A percentile compares a stretch with the other conserved stretches of the same genome.
Conservation (phyloP, 768 basidiomycete species). For the Boletus sensibilis region DNA sequence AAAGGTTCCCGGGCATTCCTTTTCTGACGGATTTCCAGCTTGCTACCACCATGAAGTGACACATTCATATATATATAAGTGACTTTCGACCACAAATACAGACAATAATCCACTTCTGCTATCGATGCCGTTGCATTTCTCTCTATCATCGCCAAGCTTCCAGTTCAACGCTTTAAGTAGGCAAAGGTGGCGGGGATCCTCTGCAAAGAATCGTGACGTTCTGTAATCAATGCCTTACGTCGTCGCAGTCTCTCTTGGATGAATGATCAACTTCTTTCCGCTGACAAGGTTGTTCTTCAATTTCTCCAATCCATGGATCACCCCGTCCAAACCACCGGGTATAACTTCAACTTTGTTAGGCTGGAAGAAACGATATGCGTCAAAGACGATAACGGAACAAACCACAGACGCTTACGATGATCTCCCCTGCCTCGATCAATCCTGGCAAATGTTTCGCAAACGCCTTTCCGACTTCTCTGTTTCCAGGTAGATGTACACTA, state of each 20-base stretch:
- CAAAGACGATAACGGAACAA: not conserved
- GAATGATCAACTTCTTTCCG: conserved; percentile 20
- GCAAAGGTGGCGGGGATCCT: not conserved
- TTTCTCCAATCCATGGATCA: conserved; percentile 31
- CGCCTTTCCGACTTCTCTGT: not conserved
- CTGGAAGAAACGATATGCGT: not conserved
- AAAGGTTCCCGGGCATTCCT: too few relatives aligned
- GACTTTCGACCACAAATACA: too few relatives aligned
- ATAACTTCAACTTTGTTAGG: conserved; percentile 20
- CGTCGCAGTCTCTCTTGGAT: conserved; percentile 29
- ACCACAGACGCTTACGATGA: not conserved
- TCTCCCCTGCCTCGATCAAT: conserved; percentile 1
- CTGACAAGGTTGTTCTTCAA: conserved; percentile 36
- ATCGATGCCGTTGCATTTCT: too few relatives aligned
- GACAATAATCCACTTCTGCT: too few relatives aligned
- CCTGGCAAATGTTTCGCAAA: not conserved
- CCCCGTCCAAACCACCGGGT: conserved; percentile 34
- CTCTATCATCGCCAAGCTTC: too few relatives aligned
- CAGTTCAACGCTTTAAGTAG: too few relatives aligned
- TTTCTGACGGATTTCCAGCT: too few relatives aligned
- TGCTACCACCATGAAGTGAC: too few relatives aligned
- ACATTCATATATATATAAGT: too few relatives aligned
- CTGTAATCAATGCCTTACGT: too few relatives aligned
- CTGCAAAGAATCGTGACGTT: not conserved
- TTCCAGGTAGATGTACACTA: not conserved